Conservation (phyloP, 2,329 filamentous ascomycete species). For the Penicillium sp. region DNA sequence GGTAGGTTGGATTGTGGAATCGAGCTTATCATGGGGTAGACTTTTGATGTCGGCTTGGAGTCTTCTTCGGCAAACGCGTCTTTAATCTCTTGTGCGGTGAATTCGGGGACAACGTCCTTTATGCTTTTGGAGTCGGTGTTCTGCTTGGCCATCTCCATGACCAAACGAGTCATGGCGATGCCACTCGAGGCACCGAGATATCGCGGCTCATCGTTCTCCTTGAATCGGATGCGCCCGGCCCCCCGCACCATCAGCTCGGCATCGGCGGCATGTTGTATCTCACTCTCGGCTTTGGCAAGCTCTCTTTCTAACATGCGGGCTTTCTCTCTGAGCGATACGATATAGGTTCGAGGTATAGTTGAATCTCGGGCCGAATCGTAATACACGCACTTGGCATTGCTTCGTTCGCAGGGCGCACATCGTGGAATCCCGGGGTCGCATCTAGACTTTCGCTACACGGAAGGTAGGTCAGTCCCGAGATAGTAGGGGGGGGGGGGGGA, state of each 20-base stretch:
- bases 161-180: conserved; percentile 87
- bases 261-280: conserved; percentile 67
- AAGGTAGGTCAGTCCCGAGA: conserved; percentile 11
- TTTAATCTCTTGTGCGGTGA: conserved; percentile 64
- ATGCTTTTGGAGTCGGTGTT: conserved; percentile 89
- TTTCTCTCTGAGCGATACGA: conserved; percentile 84
- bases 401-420: conserved; percentile 88
- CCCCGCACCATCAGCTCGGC: conserved; percentile 83
- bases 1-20: conserved; percentile 75
- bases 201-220: conserved; percentile 81
- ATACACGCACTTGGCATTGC: conserved; percentile 90
- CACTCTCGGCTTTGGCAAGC: conserved; percentile 73
- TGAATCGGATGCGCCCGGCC: conserved; percentile 78
- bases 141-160: conserved; percentile 95
- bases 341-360: conserved; percentile 86
- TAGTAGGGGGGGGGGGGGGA: not conserved
- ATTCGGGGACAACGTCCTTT: conserved; percentile 83
- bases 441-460: conserved; percentile 78
- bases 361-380: conserved; percentile 83
- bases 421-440: conserved; percentile 91
- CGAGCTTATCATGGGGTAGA: conserved; percentile 86
- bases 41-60: conserved; percentile 67
- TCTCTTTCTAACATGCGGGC: conserved; percentile 80
- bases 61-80: conserved; percentile 66
- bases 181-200: conserved; percentile 93